These are phyloP conservation scores for Claviceps capensis DNA, from an alignment of 2,329 filamentous ascomycete species.

Conservation along the genomic window DNA sequence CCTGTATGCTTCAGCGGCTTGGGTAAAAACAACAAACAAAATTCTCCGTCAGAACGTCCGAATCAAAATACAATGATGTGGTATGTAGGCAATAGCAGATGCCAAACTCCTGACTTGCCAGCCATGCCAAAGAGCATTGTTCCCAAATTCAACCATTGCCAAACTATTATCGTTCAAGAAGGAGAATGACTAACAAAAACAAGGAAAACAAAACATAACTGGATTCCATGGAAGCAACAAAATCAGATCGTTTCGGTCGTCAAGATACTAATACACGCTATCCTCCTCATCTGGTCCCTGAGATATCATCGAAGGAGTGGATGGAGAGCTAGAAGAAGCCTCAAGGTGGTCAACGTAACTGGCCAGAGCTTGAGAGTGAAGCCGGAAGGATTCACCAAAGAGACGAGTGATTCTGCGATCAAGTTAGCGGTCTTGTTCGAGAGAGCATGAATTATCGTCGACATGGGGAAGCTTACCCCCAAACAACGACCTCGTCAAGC, in stretches of 20 bases:
- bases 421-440: constrained; percentile 9
- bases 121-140: constrained; percentile 7
- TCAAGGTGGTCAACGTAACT: constrained; percentile 83
- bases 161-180: background rate
- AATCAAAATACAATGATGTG: constrained; percentile 8
- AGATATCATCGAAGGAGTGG: constrained; percentile 58
- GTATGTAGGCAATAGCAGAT: constrained; percentile 15
- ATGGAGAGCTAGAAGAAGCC: constrained; percentile 49
- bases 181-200: background rate
- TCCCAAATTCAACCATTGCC: background rate
- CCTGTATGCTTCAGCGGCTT: constrained; percentile 10
- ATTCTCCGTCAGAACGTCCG: constrained; percentile 7
- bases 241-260: constrained; percentile 33
- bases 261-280: constrained; percentile 50
- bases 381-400: constrained; percentile 96
- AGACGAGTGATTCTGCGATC: constrained; percentile 66
- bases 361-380: constrained; percentile 86
- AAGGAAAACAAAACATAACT: background rate
- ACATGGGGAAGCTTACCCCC: constrained; percentile 62
- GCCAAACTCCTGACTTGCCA: constrained; percentile 5
- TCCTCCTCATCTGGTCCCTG: constrained; percentile 60
- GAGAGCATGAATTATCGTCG: background rate
- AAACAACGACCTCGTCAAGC: constrained; percentile 96
- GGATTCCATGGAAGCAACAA: background rate
- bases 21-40: constrained; percentile 16